These are phyloP conservation scores for Candida ovalis DNA, from an alignment of 805 yeast genomes.

Conservation along the genomic window DNA sequence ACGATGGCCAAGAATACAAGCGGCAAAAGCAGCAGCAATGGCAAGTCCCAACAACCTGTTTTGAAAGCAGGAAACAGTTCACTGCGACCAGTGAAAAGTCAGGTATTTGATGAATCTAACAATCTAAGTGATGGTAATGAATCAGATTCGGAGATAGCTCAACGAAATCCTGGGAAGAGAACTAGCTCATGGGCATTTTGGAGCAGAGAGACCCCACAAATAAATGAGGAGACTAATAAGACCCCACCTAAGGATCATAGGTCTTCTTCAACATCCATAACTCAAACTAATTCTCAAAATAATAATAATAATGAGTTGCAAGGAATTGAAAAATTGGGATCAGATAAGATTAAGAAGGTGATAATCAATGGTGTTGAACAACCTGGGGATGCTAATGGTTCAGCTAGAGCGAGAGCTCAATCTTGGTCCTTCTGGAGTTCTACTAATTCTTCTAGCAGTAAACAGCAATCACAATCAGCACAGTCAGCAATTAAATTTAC, in stretches of 20 bases:
- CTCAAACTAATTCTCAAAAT: not conserved
- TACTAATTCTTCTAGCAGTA: not conserved
- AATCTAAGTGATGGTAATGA: not conserved
- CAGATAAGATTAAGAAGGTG: constrained; percentile 11
- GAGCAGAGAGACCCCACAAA: constrained; percentile 6
- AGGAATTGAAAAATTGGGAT: not conserved
- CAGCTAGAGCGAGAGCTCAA: constrained; percentile 11
- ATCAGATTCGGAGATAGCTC: not conserved
- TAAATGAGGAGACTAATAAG: not conserved
- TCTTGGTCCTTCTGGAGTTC: constrained; percentile 30
- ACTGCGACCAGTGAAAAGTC: constrained; percentile 18
- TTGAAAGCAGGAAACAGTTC: not conserved
- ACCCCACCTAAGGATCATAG: not conserved
- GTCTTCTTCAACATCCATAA: not conserved
- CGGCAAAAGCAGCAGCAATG: not conserved
- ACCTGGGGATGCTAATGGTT: not conserved
- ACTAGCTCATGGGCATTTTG: constrained; percentile 28
- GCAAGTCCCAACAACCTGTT: not conserved
- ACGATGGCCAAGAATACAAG: not conserved
- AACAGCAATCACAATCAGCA: not conserved
- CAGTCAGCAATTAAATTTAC: not conserved
- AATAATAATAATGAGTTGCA: not conserved
- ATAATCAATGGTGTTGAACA: constrained; percentile 12
- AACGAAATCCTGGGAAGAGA: constrained; percentile 5
- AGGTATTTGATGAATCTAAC: constrained; percentile 19